phyloP scores from a whole-genome alignment of 2,329 filamentous ascomycete genomes.

The Aureobasidium sp. region DNA sequence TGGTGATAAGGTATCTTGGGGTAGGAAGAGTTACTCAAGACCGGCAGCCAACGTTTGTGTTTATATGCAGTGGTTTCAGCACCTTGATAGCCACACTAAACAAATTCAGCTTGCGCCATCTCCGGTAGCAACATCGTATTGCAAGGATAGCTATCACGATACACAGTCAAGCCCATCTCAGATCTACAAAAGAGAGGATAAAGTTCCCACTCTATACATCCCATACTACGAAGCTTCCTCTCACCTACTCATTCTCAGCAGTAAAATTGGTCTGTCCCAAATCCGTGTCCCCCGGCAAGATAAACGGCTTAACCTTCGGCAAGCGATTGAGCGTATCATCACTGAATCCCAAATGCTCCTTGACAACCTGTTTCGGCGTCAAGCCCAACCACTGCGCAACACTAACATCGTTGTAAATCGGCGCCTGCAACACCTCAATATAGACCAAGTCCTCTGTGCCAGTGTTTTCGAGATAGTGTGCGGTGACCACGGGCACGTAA shows the following conservation, averaged over 20 bases:
- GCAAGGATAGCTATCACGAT: no score
- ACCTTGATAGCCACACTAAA: no score
- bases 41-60: no score
- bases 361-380: slow-evolving; percentile 32
- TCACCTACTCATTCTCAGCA: slow-evolving; percentile 17
- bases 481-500: slow-evolving; percentile 46
- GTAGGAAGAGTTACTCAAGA: no score
- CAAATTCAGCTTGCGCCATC: no score
- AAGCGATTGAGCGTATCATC: slow-evolving; percentile 25
- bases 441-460: slow-evolving; percentile 49
- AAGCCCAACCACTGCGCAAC: slow-evolving; percentile 51
- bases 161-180: no score
- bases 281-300: slow-evolving; percentile 30
- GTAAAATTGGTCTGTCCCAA: slow-evolving; percentile 31
- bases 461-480: slow-evolving; percentile 55
- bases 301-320: slow-evolving; percentile 31
- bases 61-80: no score
- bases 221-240: no score
- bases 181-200: no score
- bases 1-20: no score
- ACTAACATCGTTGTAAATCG: slow-evolving; percentile 45
- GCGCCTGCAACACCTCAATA: slow-evolving; percentile 50
- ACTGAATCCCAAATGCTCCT: slow-evolving; percentile 25
- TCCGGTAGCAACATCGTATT: no score
- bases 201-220: no score